Conservation (phyloP, 2,329 filamentous ascomycete genomes). For the Aspergillus pseudoglaucus region DNA sequence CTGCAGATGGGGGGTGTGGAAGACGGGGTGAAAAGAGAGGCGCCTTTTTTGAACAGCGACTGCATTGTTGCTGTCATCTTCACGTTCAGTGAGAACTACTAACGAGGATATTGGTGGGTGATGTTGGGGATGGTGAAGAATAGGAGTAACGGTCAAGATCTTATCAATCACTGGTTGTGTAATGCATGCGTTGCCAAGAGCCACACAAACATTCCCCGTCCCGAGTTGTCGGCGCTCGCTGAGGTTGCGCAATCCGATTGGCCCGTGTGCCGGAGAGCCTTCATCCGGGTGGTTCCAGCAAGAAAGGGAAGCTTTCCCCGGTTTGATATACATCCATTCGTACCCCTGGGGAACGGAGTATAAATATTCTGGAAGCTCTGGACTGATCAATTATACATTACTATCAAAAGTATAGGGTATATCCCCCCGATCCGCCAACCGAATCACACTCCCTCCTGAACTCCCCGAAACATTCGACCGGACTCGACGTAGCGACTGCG, state of each 20-base stretch:
- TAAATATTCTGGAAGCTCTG: too few relatives aligned
- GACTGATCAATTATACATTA: neutral
- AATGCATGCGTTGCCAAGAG: neutral
- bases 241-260: neutral
- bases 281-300: neutral
- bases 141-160: conserved; percentile 13
- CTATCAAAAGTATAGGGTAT: conserved; percentile 29
- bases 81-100: neutral
- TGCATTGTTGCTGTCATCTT: conserved; percentile 23
- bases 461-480: conserved; percentile 28
- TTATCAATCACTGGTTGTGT: conserved; percentile 27
- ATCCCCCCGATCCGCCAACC: conserved; percentile 22
- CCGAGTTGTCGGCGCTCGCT: neutral
- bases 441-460: conserved; percentile 36
- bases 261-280: neutral
- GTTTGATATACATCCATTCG: too few relatives aligned
- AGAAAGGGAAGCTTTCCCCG: too few relatives aligned
- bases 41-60: conserved; percentile 27
- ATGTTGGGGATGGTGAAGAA: neutral
- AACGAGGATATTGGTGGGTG: neutral
- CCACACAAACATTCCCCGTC: neutral
- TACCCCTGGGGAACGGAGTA: too few relatives aligned
- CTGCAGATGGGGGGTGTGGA: conserved; percentile 19
- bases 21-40: conserved; percentile 27
- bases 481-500: conserved; percentile 26